These are phyloP conservation scores for Darksidea phi DNA, from an alignment of 495 filamentous ascomycete genomes.

Conservation along the genomic window DNA sequence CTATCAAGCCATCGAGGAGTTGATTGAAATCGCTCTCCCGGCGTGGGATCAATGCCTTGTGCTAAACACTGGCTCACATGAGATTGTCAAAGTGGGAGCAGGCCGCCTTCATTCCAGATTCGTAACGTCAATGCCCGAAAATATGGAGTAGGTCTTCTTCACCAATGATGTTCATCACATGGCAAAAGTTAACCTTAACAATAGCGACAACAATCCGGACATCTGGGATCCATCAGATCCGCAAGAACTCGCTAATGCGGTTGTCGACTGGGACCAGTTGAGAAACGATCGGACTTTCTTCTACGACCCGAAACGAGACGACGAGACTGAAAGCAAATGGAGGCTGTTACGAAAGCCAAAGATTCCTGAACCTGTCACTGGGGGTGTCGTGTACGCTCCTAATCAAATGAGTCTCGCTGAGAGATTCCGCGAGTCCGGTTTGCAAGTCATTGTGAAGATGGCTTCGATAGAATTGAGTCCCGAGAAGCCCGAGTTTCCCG, in stretches of 20 bases:
- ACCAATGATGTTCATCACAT: not conserved
- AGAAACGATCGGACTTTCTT: not conserved
- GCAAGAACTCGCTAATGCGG: conserved; percentile 9
- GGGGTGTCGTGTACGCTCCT: conserved; percentile 19
- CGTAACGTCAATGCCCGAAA: not conserved
- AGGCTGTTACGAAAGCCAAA: conserved; percentile 14
- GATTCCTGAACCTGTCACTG: conserved; percentile 15
- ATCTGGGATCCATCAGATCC: conserved; percentile 18
- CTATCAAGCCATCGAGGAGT: conserved; percentile 23
- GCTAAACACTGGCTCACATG: conserved; percentile 3
- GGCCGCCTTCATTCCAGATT: conserved; percentile 17
- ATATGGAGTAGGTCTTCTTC: conserved; percentile 26
- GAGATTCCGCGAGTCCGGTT: conserved; percentile 33
- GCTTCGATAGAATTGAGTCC: conserved; percentile 61
- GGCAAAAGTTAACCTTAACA: not conserved
- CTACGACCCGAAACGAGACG: conserved; percentile 9
- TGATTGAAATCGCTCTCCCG: conserved; percentile 15
- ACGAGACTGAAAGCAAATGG: conserved; percentile 24
- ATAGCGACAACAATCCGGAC: conserved; percentile 16
- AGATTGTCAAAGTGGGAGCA: conserved; percentile 11
- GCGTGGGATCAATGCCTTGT: conserved; percentile 30
- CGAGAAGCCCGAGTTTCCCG: conserved; percentile 52
- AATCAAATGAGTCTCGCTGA: conserved; percentile 6
- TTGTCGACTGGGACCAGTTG: conserved; percentile 7
- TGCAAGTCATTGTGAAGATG: conserved; percentile 66